Conservation (phyloP, 257 asterid species). For the Nemophila menziesii region DNA sequence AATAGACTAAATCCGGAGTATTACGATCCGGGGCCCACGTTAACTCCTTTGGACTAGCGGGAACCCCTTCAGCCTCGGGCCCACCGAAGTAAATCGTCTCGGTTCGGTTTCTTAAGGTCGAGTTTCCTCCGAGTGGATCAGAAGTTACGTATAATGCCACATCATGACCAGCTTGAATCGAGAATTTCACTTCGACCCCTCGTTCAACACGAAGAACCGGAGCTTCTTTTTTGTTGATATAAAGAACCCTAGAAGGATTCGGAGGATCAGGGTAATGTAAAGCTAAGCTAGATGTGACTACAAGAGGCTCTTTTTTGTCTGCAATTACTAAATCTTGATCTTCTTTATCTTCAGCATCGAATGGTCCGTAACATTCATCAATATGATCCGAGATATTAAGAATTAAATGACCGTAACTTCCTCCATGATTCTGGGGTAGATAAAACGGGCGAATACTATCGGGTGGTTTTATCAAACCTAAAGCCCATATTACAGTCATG, state of each 20-base stretch:
- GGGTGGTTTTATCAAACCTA: slow-evolving; percentile 82
- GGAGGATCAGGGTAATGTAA: slow-evolving; percentile 94
- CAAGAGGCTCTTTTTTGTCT: slow-evolving; percentile 78
- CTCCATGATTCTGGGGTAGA: slow-evolving; percentile 94
- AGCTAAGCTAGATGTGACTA: slow-evolving; percentile 62
- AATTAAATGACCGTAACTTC: slow-evolving; percentile 60
- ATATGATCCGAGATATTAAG: slow-evolving; percentile 58
- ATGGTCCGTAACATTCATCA: slow-evolving; percentile 80
- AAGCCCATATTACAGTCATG: slow-evolving; percentile 89
- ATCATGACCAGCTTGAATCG: slow-evolving; percentile 95
- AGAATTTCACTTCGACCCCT: slow-evolving; percentile 85
- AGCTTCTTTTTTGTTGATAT: slow-evolving; percentile 88
- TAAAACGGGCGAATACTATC: slow-evolving; percentile 77
- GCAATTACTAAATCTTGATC: slow-evolving; percentile 94
- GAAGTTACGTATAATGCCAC: slow-evolving; percentile 95
- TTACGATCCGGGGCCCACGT: slow-evolving; percentile 90
- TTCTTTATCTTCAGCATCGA: slow-evolving; percentile 89
- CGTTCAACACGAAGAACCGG: slow-evolving; percentile 91
- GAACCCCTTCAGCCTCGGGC: slow-evolving; percentile 87
- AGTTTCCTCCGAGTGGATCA: slow-evolving; percentile 95
- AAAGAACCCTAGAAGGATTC: slow-evolving; percentile 76
- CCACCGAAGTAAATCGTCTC: slow-evolving; percentile 95
- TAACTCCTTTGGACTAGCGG: slow-evolving; percentile 70
- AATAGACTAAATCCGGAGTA: slow-evolving; percentile 87
- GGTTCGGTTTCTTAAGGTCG: slow-evolving; percentile 66